Evolutionary conservation across 768 basidiomycete genomes (phyloP).

Genomic region (Leccinum barrowsii): DNA sequence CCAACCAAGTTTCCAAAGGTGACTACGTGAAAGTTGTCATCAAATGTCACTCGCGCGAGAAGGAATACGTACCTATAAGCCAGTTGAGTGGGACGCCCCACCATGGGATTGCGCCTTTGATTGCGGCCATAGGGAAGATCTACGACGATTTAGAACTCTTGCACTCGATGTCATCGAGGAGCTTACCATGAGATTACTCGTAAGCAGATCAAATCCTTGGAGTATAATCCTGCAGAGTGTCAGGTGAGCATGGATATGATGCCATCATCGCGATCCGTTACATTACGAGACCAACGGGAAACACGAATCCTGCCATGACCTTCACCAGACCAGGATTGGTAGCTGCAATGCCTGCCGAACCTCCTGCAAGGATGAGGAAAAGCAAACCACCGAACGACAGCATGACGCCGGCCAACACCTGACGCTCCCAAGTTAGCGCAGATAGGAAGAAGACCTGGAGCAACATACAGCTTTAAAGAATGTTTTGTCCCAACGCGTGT

Average conservation of each 20-base stretch:
- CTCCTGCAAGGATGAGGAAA: conserved; percentile 57
- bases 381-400: conserved; percentile 72
- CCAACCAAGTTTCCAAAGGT: conserved; percentile 68
- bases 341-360: conserved; percentile 45
- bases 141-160: conserved; percentile 22
- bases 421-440: background rate
- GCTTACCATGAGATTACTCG: conserved; percentile 73
- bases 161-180: background rate
- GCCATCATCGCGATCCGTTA: conserved; percentile 25
- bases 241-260: background rate
- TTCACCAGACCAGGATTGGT: conserved; percentile 68
- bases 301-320: conserved; percentile 62
- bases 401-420: conserved; percentile 71
- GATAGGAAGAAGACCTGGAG: background rate
- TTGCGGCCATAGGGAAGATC: conserved; percentile 67
- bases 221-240: conserved; percentile 56
- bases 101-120: conserved; percentile 61
- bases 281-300: conserved; percentile 78
- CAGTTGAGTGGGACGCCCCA: conserved; percentile 70
- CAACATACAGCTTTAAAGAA: conserved; percentile 69
- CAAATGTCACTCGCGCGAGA: background rate
- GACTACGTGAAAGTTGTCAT: conserved; percentile 38
- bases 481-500: conserved; percentile 52
- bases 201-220: conserved; percentile 66
- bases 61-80: conserved; percentile 50